These are phyloP conservation scores for Zhuliangozyma parablackwelliae DNA, from an alignment of 1,139 yeast genomes.

Conservation along the genomic window DNA sequence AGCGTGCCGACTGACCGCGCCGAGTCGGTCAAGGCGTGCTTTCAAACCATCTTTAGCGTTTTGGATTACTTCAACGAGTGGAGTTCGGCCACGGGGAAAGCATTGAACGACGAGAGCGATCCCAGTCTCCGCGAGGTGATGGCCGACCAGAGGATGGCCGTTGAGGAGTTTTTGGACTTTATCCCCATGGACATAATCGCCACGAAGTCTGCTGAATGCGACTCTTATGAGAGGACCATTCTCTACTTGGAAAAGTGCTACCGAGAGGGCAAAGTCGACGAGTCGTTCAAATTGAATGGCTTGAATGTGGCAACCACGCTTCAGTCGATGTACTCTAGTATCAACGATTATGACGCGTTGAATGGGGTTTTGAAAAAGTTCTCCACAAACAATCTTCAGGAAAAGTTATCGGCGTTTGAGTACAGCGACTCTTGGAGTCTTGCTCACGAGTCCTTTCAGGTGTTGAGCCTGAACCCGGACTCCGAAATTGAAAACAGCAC, in stretches of 20 bases:
- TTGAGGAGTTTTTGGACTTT: slow-evolving; percentile 43
- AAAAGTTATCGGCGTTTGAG: slow-evolving; percentile 74
- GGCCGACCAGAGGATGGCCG: slow-evolving; percentile 17
- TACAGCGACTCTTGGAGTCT: slow-evolving; percentile 84
- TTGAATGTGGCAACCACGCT: slow-evolving; percentile 49
- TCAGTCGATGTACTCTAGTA: slow-evolving; percentile 77
- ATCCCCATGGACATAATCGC: slow-evolving; percentile 75
- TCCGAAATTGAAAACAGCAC: slow-evolving; percentile 25
- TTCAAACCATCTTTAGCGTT: slow-evolving; percentile 69
- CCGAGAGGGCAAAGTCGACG: slow-evolving; percentile 39
- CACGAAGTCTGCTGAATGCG: slow-evolving; percentile 73
- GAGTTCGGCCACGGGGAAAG: slow-evolving; percentile 42
- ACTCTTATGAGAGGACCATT: slow-evolving; percentile 85
- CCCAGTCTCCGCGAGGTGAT: slow-evolving; percentile 7
- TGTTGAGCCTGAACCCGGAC: slow-evolving; percentile 45
- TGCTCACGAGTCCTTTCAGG: slow-evolving; percentile 83
- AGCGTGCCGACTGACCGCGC: slow-evolving; percentile 43
- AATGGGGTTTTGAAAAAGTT: slow-evolving; percentile 80
- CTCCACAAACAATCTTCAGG: slow-evolving; percentile 63
- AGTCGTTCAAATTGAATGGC: slow-evolving; percentile 22
- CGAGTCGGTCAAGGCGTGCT: slow-evolving; percentile 60
- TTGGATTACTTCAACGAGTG: slow-evolving; percentile 84
- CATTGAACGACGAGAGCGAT: slow-evolving; percentile 17
- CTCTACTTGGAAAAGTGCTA: slow-evolving; percentile 78
- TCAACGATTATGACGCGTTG: slow-evolving; percentile 86